Evolutionary conservation across 1,284 basidiomycete species (phyloP), one percentile per base, ranked within the genome.

Genomic region (Stereum hirsutum): DNA sequence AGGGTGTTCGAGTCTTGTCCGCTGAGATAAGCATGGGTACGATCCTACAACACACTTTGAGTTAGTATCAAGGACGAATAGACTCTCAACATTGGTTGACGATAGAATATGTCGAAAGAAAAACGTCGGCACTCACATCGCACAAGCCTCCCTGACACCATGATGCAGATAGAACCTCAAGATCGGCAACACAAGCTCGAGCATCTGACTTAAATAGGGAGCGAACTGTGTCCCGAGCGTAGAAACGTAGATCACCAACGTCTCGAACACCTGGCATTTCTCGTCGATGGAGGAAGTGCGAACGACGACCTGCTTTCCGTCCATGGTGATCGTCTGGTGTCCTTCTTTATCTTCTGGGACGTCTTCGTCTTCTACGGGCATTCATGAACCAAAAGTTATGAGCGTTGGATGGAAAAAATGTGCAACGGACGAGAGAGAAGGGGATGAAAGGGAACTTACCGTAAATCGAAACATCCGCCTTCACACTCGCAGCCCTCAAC

Each of bases 181-280:
- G 0, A 75, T 77, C 0, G 82, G 84, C 2, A 92, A 60, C 2
- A 81, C 75, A 15, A 90, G 70, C 55, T 86, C 80, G 28, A 92
- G 72, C 8, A 72, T 74, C 53, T 81, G 78, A 7, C 72, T 57
- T 1, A 91, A 64, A 54, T 83, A 92, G 0, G 85, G 87, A 0
- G 78, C 81, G 53, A 89, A 89, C 2, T 70, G 69, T 1, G 70
- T 66, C 0, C 75, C 74, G 6, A 91, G 71, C 6, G 83, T 80
- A 28, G 77, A 80, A 48, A 78, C 83, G 54, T 90, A 88, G 15
- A 87, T 81, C 5, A 89, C 76, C 12, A 93, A 69, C 27, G 85
- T 89, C 52, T 89, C 84, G 52, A 90, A 89, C 2, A 88, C 88
- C 53, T 88, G 81, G 45, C 87, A 86, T 58, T 92, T 91, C 52